phyloP scores from a whole-genome alignment of 257 asterid genomes.

The Scutellaria baicalensis region DNA sequence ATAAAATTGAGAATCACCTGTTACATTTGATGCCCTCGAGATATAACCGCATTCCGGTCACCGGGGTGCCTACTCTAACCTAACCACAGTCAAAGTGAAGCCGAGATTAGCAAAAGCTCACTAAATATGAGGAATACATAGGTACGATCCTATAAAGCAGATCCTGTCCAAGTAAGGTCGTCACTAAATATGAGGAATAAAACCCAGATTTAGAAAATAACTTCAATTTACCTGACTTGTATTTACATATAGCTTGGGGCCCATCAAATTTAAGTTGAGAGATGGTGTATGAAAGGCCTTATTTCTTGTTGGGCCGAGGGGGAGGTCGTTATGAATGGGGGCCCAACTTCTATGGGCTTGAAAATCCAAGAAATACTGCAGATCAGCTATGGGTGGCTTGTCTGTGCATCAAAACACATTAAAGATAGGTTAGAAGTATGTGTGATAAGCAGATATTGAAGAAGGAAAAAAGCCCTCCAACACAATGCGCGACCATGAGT shows the following conservation, averaged over 20 bases:
- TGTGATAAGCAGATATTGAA: neutral
- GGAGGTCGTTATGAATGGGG: constrained; percentile 73
- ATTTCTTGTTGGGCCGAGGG: constrained; percentile 54
- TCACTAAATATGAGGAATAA: too few species aligned
- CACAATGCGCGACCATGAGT: too few species aligned
- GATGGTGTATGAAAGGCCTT: constrained; percentile 39
- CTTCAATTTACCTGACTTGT: constrained; percentile 43
- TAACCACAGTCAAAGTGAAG: neutral
- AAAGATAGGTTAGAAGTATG: neutral
- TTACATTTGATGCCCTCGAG: constrained; percentile 79
- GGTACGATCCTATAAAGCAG: too few species aligned
- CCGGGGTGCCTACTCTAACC: constrained; percentile 58
- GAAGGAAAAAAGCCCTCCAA: too few species aligned
- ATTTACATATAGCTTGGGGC: constrained; percentile 70
- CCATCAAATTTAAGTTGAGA: constrained; percentile 53
- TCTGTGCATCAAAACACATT: constrained; percentile 32
- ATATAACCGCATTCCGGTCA: constrained; percentile 83
- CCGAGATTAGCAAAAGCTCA: neutral
- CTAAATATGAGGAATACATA: too few species aligned
- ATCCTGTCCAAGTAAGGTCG: too few species aligned
- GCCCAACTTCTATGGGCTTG: constrained; percentile 84
- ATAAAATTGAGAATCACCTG: constrained; percentile 29
- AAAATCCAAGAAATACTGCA: constrained; percentile 75
- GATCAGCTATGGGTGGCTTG: constrained; percentile 79
- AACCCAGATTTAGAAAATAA: too few species aligned